Percentiles rank a stretch among this genome's conserved stretches.
These are phyloP conservation scores for Scutellospora calospora DNA, from an alignment of 371 early-diverging fungal genomes.

Conservation along the genomic window DNA sequence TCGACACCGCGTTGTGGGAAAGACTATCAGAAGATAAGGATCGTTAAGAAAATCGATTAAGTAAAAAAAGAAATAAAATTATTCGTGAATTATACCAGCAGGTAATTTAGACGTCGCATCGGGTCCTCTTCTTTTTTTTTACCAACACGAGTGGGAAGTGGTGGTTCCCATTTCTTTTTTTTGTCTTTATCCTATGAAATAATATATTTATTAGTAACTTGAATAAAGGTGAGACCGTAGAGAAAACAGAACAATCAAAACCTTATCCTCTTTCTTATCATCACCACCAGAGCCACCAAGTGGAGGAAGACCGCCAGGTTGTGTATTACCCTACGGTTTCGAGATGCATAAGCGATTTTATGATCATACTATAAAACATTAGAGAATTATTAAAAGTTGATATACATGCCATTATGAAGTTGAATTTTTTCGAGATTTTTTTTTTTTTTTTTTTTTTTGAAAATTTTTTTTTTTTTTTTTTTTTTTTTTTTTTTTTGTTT, in stretches of 20 bases:
- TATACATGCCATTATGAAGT: too few species aligned
- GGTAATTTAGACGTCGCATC: conserved; percentile 94
- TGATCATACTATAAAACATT: too few species aligned
- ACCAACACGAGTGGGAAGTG: conserved; percentile 97
- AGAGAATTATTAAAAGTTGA: too few species aligned
- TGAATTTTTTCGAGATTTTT: too few species aligned
- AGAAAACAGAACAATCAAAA: background rate
- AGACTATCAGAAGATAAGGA: conserved; percentile 65
- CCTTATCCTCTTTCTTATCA: conserved; percentile 44
- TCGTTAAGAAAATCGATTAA: background rate
- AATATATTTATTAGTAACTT: background rate
- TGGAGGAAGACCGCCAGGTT: conserved; percentile 40
- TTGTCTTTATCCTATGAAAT: conserved; percentile 72
- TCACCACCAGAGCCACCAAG: conserved; percentile 30
- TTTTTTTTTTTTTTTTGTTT: too few species aligned
- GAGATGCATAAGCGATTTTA: too few species aligned
- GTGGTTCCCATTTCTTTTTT: conserved; percentile 99
- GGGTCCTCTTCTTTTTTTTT: conserved; percentile 97
- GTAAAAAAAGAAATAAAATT: background rate
- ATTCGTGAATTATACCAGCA: conserved; percentile 63
- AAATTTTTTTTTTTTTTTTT: too few species aligned
- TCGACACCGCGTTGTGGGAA: conserved; percentile 96
- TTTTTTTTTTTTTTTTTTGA: too few species aligned
- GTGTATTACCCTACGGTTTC: conserved; percentile 36
- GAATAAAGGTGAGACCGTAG: background rate